phyloP scores from a whole-genome alignment of 2,329 filamentous ascomycete genomes.

The Epichloe sylvatica region DNA sequence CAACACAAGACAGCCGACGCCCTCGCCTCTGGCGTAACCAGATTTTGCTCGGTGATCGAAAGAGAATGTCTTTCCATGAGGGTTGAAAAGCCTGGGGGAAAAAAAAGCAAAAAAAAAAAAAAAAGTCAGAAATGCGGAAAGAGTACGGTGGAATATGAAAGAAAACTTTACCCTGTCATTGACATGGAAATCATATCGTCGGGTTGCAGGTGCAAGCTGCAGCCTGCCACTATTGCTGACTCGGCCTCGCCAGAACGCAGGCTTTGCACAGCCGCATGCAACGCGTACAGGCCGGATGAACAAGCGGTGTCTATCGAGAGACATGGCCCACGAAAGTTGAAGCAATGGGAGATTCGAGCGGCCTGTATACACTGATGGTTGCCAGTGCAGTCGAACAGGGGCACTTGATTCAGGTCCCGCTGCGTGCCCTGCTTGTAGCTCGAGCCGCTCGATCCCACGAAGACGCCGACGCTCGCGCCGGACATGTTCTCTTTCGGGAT shows the following conservation, averaged over 20 bases:
- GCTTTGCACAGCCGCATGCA: conserved; percentile 37
- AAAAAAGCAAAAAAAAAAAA: too few species aligned
- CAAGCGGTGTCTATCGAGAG: conserved; percentile 40
- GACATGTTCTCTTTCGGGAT: conserved; percentile 32
- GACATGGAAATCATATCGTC: conserved; percentile 23
- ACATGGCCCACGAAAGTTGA: conserved; percentile 39
- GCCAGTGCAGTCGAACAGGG: conserved; percentile 38
- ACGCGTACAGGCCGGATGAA: conserved; percentile 34
- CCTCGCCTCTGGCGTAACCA: conserved; percentile 50
- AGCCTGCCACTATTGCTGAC: conserved; percentile 33
- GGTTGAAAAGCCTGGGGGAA: conserved; percentile 24
- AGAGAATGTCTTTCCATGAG: conserved; percentile 36
- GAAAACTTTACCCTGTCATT: conserved; percentile 13
- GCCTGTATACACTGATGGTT: conserved; percentile 37
- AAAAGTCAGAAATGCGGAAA: background rate
- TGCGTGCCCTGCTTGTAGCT: conserved; percentile 29
- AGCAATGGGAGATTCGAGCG: conserved; percentile 41
- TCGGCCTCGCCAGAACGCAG: conserved; percentile 31
- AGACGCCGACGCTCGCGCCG: conserved; percentile 35
- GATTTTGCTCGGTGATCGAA: conserved; percentile 15
- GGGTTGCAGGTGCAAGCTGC: conserved; percentile 33
- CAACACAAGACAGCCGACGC: conserved; percentile 39
- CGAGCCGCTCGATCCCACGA: too few species aligned
- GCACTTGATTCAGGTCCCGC: conserved; percentile 31
- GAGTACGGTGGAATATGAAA: too few species aligned